These are phyloP conservation scores for Nelumbo lutea DNA, from an alignment of 164 flowering plant species.

Conservation along the genomic window DNA sequence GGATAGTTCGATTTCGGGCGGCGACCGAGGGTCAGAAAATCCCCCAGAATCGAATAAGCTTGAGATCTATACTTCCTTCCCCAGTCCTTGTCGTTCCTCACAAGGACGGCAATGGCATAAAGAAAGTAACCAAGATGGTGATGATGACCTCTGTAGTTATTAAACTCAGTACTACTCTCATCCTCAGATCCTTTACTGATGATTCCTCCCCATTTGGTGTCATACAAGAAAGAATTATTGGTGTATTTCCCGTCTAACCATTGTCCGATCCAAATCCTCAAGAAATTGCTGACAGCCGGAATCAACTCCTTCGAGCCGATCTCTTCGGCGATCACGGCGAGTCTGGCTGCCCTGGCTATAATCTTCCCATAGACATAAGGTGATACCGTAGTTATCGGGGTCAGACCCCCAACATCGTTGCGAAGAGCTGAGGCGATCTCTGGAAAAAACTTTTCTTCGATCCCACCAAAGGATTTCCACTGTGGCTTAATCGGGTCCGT, in stretches of 20 bases:
- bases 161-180: constrained; percentile 89
- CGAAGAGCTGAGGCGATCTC: constrained; percentile 54
- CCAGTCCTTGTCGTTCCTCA: constrained; percentile 78
- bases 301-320: constrained; percentile 47
- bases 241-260: constrained; percentile 78
- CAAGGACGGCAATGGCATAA: constrained; percentile 78
- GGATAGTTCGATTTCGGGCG: constrained; percentile 40
- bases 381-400: constrained; percentile 45
- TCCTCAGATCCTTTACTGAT: constrained; percentile 60
- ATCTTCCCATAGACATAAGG: constrained; percentile 84
- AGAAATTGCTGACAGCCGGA: constrained; percentile 46
- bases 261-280: constrained; percentile 64
- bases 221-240: constrained; percentile 74
- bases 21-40: constrained; percentile 61
- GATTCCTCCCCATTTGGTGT: constrained; percentile 86
- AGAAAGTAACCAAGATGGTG: constrained; percentile 82
- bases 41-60: constrained; percentile 75
- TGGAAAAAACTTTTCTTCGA: constrained; percentile 33
- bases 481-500: constrained; percentile 53
- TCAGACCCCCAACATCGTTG: constrained; percentile 53
- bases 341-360: constrained; percentile 84
- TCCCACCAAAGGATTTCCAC: constrained; percentile 77
- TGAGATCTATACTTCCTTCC: constrained; percentile 75
- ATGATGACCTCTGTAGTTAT: constrained; percentile 84
- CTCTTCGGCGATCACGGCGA: constrained; percentile 90